These are phyloP conservation scores for Colletotrichum liriopes DNA, from an alignment of 2,329 filamentous ascomycete genomes.

Conservation along the genomic window DNA sequence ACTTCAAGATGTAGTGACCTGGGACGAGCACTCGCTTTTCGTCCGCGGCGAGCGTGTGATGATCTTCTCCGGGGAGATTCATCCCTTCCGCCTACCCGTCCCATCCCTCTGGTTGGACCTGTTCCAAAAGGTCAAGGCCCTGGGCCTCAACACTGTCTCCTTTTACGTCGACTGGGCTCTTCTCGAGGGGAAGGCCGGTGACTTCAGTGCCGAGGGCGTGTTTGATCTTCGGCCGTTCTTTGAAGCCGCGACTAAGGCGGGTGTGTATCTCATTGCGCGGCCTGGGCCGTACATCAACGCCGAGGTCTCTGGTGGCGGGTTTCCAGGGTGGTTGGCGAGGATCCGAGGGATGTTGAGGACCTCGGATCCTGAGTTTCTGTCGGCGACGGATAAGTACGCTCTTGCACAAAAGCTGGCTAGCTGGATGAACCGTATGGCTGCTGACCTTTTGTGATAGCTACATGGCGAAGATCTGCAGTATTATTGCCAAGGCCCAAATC, in stretches of 20 bases:
- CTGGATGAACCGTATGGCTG: neutral
- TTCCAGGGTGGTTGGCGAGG: slow-evolving; percentile 84
- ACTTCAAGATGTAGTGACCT: slow-evolving; percentile 69
- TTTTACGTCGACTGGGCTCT: slow-evolving; percentile 88
- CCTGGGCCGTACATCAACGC: slow-evolving; percentile 86
- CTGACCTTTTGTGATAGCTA: slow-evolving; percentile 61
- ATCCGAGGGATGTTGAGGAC: slow-evolving; percentile 77
- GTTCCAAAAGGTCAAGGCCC: slow-evolving; percentile 86
- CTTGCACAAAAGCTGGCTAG: neutral
- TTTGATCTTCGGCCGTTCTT: slow-evolving; percentile 84
- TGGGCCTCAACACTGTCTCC: slow-evolving; percentile 85
- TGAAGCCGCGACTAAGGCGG: slow-evolving; percentile 79
- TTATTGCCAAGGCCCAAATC: slow-evolving; percentile 83
- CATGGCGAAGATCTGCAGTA: slow-evolving; percentile 61
- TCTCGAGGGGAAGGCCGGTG: slow-evolving; percentile 79
- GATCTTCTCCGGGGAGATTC: slow-evolving; percentile 82
- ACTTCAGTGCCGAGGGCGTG: slow-evolving; percentile 79
- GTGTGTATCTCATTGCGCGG: slow-evolving; percentile 82
- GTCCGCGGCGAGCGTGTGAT: slow-evolving; percentile 79
- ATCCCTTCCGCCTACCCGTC: slow-evolving; percentile 72
- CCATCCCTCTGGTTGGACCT: slow-evolving; percentile 75
- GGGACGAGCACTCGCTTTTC: slow-evolving; percentile 81
- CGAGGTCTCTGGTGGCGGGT: slow-evolving; percentile 82
- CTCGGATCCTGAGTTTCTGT: slow-evolving; percentile 72
- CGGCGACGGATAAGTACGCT: slow-evolving; percentile 75